Conservation (phyloP, 805 yeast genomes). For the Candida easanensis region DNA sequence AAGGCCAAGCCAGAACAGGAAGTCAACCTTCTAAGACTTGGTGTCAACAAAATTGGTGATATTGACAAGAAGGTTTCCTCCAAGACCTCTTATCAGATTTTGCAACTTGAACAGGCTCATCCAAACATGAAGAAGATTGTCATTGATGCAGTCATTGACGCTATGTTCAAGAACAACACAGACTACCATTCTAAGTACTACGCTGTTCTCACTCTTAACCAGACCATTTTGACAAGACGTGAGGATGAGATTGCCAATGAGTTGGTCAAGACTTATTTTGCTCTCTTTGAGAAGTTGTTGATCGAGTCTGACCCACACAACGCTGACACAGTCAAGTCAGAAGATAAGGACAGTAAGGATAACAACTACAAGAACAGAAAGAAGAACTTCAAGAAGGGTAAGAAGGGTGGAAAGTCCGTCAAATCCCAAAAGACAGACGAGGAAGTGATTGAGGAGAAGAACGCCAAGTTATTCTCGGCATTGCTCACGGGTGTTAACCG, state of each 20-base stretch:
- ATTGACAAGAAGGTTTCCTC: conserved; percentile 87
- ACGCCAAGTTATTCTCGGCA: conserved; percentile 82
- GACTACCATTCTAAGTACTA: conserved; percentile 90
- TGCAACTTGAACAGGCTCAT: conserved; percentile 83
- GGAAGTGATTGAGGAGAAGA: conserved; percentile 74
- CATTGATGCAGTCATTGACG: conserved; percentile 76
- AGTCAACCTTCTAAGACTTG: conserved; percentile 80
- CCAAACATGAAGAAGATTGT: conserved; percentile 92
- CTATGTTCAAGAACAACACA: conserved; percentile 66
- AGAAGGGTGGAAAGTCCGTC: conserved; percentile 83
- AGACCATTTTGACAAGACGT: conserved; percentile 77
- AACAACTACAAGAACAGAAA: conserved; percentile 63
- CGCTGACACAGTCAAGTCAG: conserved; percentile 37
- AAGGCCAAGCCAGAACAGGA: conserved; percentile 95
- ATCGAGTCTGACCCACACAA: conserved; percentile 58
- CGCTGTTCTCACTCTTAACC: conserved; percentile 84
- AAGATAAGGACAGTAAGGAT: conserved; percentile 32
- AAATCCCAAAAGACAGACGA: conserved; percentile 60
- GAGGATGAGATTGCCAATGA: conserved; percentile 83
- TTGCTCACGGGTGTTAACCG: conserved; percentile 92
- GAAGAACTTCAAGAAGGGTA: conserved; percentile 75
- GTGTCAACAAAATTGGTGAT: conserved; percentile 94
- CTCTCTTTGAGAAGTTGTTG: conserved; percentile 79
- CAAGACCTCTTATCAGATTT: conserved; percentile 75
- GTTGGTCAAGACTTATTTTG: conserved; percentile 80